Conservation (phyloP, 345 rosid genomes). For the Heritiera fomes region DNA sequence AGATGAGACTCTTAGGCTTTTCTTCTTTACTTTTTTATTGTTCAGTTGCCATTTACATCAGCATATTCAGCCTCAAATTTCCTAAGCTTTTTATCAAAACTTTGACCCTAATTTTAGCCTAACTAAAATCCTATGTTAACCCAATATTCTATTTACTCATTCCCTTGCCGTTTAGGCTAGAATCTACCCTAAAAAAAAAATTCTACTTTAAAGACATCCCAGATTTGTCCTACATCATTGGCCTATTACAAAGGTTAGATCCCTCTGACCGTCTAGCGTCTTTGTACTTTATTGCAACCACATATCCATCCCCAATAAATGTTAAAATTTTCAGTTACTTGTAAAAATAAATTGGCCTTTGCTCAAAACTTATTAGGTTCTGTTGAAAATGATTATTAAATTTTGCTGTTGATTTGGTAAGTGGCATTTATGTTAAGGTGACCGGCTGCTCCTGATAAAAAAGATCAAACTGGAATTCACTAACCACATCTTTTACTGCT, state of each 20-base stretch:
- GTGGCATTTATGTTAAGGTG: background rate
- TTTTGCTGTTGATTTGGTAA: background rate
- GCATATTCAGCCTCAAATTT: too few relatives aligned
- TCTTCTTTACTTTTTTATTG: too few relatives aligned
- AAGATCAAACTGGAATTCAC: background rate
- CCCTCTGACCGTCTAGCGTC: background rate
- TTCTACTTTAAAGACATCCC: too few relatives aligned
- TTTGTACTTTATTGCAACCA: background rate
- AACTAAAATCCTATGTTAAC: too few relatives aligned
- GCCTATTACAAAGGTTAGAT: background rate
- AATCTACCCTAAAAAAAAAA: too few relatives aligned
- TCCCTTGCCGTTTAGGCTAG: too few relatives aligned
- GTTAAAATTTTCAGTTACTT: background rate
- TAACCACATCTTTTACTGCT: background rate
- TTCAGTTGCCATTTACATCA: too few relatives aligned
- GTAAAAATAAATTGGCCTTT: background rate
- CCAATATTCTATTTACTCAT: too few relatives aligned
- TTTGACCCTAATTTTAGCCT: too few relatives aligned
- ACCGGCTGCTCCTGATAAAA: background rate
- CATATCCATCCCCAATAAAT: background rate
- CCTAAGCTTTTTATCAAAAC: too few relatives aligned
- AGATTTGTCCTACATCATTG: too few relatives aligned
- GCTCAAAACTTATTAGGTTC: background rate
- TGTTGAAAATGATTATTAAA: background rate
- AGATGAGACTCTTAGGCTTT: too few relatives aligned